phyloP scores from a whole-genome alignment of 768 basidiomycete genomes.

The Coprinopsis marcescibilis region DNA sequence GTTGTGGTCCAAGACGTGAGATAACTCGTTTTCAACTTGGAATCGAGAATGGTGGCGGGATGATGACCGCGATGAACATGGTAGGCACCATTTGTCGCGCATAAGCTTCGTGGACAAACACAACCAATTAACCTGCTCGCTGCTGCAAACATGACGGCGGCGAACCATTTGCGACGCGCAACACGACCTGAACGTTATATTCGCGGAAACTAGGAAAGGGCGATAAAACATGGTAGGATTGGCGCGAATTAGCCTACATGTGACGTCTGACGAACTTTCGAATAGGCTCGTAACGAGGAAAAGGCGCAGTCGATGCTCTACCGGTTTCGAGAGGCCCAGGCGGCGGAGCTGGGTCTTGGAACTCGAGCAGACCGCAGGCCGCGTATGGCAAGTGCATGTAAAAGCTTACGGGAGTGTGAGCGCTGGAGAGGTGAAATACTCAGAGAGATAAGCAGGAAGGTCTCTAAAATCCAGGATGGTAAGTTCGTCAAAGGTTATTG shows the following conservation, averaged over 20 bases:
- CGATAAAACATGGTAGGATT: conserved; percentile 10
- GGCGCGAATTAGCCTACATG: not conserved
- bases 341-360: conserved; percentile 89
- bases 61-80: too few species aligned
- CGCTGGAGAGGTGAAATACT: conserved; percentile 95
- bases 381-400: conserved; percentile 87
- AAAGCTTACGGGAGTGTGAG: conserved; percentile 89
- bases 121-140: too few species aligned
- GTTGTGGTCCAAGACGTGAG: conserved; percentile 1
- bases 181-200: not conserved
- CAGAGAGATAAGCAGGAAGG: conserved; percentile 91
- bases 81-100: too few species aligned
- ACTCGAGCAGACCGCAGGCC: conserved; percentile 82
- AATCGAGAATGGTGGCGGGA: too few species aligned
- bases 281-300: conserved; percentile 93
- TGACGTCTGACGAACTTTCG: conserved; percentile 3
- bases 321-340: conserved; percentile 95
- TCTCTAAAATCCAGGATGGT: conserved; percentile 98
- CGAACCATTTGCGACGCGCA: too few species aligned
- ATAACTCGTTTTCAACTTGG: too few species aligned
- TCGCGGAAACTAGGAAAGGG: not conserved
- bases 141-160: not conserved
- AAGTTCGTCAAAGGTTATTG: conserved; percentile 20
- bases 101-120: too few species aligned
- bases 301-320: conserved; percentile 95